Base-by-base conservation (phyloP, 1,284 basidiomycete species). In the Anthracocystis panici-leucophaei region DNA sequence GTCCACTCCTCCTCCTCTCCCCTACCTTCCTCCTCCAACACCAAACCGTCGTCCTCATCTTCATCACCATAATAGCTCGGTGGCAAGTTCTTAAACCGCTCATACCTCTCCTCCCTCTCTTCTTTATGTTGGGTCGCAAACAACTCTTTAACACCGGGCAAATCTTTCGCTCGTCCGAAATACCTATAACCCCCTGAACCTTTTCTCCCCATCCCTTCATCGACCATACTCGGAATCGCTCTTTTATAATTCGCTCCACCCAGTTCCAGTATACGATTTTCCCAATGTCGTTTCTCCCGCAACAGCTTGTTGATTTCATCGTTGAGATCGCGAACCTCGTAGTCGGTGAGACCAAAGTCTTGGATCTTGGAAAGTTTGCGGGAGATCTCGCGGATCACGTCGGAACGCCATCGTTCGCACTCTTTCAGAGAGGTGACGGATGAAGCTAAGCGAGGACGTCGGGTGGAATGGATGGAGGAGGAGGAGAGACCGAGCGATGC, bases 361-460 rank as follows among this genome's bases (percentile, higher is more conserved):
- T 99, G 96, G 60, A 98, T 98, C 87, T 98, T 97, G 35, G 93
- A 93, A 31, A 99, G 96, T 85, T 99, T 99, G 72, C 96, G 86
- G 83, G 92, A 94, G 62, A 99, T 95, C 83, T 99, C 96, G 56
- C 94, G 89, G 65, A 98, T 86, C 45, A 98, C 94, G 85, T 98
- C 95, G 67, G 94, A 94, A 84, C 96, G 88, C 94, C 95, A 99
- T 57, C 93, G 88, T 87, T 99, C 97, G 82, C 93, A 96, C 62
- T 98, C 95, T 46, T 93, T 89, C 77, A 99, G 84, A 78, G 91
- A 94, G 84, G 94, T 95, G 82, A 95, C 96, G 11, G 91, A 89
- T 67, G 91, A 92, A 7, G 95, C 94, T 90, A 98, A 92, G 48
- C 92, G 89, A 40, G 95, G 96, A 29, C 96, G 88, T 35, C 91